Evolutionary conservation across 2,329 filamentous ascomycete species (phyloP).

Genomic region (Hypoxylon sp.): DNA sequence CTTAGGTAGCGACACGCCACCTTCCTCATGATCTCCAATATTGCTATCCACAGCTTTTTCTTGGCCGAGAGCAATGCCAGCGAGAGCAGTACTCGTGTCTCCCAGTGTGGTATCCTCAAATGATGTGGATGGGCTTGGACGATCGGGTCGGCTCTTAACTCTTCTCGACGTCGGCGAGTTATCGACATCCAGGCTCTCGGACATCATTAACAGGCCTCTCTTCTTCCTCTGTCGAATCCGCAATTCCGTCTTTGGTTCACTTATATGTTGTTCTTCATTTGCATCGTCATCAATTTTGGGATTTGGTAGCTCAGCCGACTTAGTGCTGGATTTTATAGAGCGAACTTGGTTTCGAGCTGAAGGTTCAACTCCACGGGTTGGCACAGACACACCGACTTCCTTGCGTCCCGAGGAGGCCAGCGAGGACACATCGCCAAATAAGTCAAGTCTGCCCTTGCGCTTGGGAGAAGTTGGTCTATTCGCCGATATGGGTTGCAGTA

Average conservation of each 20-base stretch:
- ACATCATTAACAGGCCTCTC: slow-evolving; percentile 61
- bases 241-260: slow-evolving; percentile 58
- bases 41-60: slow-evolving; percentile 2
- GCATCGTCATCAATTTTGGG: slow-evolving; percentile 18
- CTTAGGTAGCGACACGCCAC: neutral
- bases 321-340: neutral
- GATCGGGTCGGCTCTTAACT: slow-evolving; percentile 4
- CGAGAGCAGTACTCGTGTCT: neutral
- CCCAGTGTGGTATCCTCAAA: neutral
- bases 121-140: neutral
- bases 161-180: slow-evolving; percentile 13
- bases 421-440: neutral
- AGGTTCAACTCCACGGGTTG: neutral
- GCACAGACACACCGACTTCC: neutral
- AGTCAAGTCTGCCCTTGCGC: neutral
- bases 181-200: slow-evolving; percentile 50
- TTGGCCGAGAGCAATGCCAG: neutral
- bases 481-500: slow-evolving; percentile 5
- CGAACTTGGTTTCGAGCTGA: slow-evolving; percentile 2
- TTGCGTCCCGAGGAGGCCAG: neutral
- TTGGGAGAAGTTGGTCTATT: slow-evolving; percentile 1
- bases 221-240: slow-evolving; percentile 61
- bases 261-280: slow-evolving; percentile 10
- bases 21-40: neutral
- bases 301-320: slow-evolving; percentile 6